Base-by-base conservation (phyloP, 176 grass and related monocot genomes). In the Zea luxurians region DNA sequence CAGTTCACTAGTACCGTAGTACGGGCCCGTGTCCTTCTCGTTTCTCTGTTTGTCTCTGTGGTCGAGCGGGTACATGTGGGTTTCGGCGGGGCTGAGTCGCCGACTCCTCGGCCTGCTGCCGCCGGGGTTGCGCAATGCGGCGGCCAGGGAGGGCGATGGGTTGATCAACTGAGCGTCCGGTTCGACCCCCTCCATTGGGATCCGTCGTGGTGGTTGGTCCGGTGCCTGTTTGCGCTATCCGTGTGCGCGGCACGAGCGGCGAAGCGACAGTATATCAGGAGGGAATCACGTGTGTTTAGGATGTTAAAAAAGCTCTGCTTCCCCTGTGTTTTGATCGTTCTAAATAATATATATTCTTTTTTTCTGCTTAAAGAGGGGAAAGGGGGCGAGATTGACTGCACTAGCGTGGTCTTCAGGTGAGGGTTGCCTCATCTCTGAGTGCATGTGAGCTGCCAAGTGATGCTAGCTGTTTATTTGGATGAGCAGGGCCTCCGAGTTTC, bases 401-500 rank as follows among this genome's bases (percentile, higher is more conserved):
- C 43, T 76, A 36, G 59, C 4, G 59, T 61, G 59, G 21, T 64
- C 8, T 13, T 43, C 20, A 36, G 12, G 65, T 16, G 46, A 13
- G 43, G 20, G 37, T 43, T 75, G 72, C 42, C n/a, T 79, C n/a
- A 47, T 45, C 53, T 46, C n/a, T n/a, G n/a, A n/a, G n/a, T n/a
- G 41, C 81, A 70, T 57, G 57, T 77, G 58, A 77, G 81, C 77
- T 76, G 3, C 41, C 67, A 17, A 70, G 15, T 73, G 64, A 70
- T 48, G 64, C 48, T 20, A 45, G 21, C 52, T 80, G 63, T 11
- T 76, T 77, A 6, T 78, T 38, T 68, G 71, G 41, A 12, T 61
- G 78, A 70, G 45, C 87, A 96, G 93, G 82, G 89, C 93, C 5
- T 90, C 87, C 64, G 90, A 92, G 84, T 92, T 86, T 73, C 84